Base-by-base conservation (phyloP, 108 stramenopile species). In the Fragilariopsis cylindrus region DNA sequence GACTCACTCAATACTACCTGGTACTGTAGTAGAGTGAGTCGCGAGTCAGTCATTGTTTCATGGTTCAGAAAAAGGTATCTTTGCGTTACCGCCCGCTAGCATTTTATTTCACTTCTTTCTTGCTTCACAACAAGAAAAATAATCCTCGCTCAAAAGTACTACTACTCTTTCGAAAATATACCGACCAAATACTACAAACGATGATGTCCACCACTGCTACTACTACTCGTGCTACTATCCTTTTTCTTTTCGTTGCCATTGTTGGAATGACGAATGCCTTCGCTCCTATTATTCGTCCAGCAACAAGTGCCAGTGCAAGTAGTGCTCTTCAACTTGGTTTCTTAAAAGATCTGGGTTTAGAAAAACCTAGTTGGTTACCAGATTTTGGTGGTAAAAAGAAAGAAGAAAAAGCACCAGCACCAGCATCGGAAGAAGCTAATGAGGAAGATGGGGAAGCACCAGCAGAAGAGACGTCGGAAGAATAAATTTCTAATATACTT, bases 341-440 rank as follows among this genome's bases (percentile, higher is more conserved):
- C 79, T 46, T 84, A 45, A 84, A 84, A 68, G 83, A 84, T 6
- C 60, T 84, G 0, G 83, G 83, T 4, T 21, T 84, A 11, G 83
- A 84, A 63, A 84, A 84, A 56, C 83, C 83, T 12, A 67, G 63
- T 41, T 84, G 83, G 83, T 50, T 84, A 30, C 83, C 83, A 46
- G 83, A 84, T 43, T 84, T 84, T 73, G 83, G 83, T 5, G 75
- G 78, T 15, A 81, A 81, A 56, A 84, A 80, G 76, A 70, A 79
- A 16, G 78, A 79, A 42, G 57, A 65, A 30, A 50, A 44, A 12
- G 43, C 71, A 15, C 53, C 41, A 6, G 70, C 54, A 5, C 13
- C 50, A 8, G 62, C 39, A 7, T 19, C 3, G 9, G 80, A 64
- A n/a, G 81, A 69, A 49, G 75, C 47, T 8, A 11, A n/a, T 16